Evolutionary conservation across 148 eudicot genomes (phyloP).

Genomic region (Chenopodium berlandieri): DNA sequence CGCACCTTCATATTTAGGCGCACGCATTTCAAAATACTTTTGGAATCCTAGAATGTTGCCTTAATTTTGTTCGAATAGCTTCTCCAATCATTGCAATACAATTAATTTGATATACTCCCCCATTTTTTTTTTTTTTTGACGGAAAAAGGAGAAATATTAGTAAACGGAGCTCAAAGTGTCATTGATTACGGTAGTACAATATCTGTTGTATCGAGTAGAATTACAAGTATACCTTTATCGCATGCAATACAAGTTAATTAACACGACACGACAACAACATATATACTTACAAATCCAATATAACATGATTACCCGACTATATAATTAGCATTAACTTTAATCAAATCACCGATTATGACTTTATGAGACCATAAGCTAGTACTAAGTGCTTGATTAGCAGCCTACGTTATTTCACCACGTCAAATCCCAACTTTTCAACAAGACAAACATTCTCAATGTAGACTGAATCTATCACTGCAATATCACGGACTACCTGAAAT

Average conservation of each 20-base stretch:
- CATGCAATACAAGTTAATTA: too few species aligned
- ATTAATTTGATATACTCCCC: too few species aligned
- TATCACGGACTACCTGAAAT: constrained; percentile 12
- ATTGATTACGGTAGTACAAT: too few species aligned
- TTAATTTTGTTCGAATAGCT: neutral
- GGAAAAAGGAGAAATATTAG: too few species aligned
- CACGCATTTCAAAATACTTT: too few species aligned
- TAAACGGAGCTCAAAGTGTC: too few species aligned
- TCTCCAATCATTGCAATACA: neutral
- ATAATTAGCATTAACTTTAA: neutral
- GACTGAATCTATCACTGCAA: neutral
- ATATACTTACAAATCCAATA: too few species aligned
- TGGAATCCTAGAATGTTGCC: neutral
- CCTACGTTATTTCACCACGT: neutral
- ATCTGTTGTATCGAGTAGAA: too few species aligned
- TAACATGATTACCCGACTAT: too few species aligned
- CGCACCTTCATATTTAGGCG: neutral
- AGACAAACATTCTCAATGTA: constrained; percentile 20
- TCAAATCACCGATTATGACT: neutral
- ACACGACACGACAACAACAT: too few species aligned
- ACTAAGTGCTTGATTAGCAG: neutral
- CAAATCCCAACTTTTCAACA: neutral
- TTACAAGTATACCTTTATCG: too few species aligned
- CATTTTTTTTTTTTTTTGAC: too few species aligned
- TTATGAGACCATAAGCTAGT: neutral